Base-by-base conservation (phyloP, 352 stramenopile species). In the Phytophthora ohioensis region DNA sequence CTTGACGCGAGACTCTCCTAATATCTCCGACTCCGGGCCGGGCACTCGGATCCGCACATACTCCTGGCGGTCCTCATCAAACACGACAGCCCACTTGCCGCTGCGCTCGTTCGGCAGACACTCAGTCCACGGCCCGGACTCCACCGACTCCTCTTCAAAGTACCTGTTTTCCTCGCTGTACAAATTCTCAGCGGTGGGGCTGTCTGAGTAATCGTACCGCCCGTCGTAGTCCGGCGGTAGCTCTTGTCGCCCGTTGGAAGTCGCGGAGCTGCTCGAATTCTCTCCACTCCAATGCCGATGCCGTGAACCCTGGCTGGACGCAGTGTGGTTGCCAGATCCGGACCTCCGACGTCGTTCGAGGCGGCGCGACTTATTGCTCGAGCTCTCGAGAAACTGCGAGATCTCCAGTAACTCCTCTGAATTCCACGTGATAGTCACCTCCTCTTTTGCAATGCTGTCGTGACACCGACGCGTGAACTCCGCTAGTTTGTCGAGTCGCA, bases 381-480 rank as follows among this genome's bases (percentile, higher is more conserved):
- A 58, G 13, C 61, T 57, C 47, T 65, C 61, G 43, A 79, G 62
- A 45, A 73, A 69, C 43, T 63, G 51, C 32, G 74, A 67, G 41
- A 84, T 64, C 38, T 77, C 71, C 42, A 69, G 41, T 41, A 84
- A 46, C 60, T 84, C 77, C 60, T 80, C 66, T 32, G 66, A 38
- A 52, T 84, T 84, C 77, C 77, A 84, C 30, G 34, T 66, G 34
- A 84, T 73, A 4, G 47, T 45, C 4, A 54, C 12, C n/a, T 69
- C 45, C 35, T 75, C 59, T 38, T 30, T 58, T 10, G 61, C 56
- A n/a, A 72, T 57, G 57, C 48, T 73, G 43, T 67, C 51, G 31
- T 78, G 57, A 17, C 75, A 78, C 1, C 46, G 55, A 30, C 64
- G 73, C 17, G 72, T 68, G 56, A 81, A 78, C 6, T 65, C 63